Base-by-base conservation (phyloP, 2,329 filamentous ascomycete genomes). In the Elsinoe necatrix region DNA sequence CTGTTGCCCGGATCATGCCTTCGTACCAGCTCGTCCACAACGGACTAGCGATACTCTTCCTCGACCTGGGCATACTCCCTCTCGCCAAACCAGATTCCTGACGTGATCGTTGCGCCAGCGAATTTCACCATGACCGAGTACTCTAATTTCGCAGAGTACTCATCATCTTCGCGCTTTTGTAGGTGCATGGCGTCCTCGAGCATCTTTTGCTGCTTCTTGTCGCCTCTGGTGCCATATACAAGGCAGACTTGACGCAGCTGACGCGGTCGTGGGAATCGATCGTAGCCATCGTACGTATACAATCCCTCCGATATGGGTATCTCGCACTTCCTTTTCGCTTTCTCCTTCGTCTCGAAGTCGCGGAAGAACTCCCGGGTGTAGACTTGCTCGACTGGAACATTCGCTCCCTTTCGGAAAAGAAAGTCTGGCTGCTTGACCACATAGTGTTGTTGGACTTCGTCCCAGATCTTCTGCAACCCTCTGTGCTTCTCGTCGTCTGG, bases 401-500 rank as follows among this genome's bases (percentile, higher is more conserved):
- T 20, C 2, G 20, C 18, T 18, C 41, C 41, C 18, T 45, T 45
- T 14, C 41, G 41, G 7, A 45, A 45, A 5, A 45, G 9, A 9
- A 21, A 45, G 20, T 45, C 41, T 12, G 41, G 41, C 1, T 23
- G 20, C 18, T 23, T 45, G 20, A 25, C 41, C 8, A 9, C 11
- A n/a, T 45, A 25, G 41, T 20, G 18, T 7, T 25, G 18, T 4
- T 45, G 11, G 9, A 23, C 18, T n/a, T 18, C 2, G 7, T 55
- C 29, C 3, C 50, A 45, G 68, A 90, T 87, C 41, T 77, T 80
- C 4, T 87, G 80, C 2, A 80, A 80, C 68, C 92, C 87, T 66
- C 84, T 86, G 50, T 80, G 77, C 65, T 87, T 85, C 62, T 91
- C 86, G 67, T 87, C 91, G 2, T 16, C 1, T 1, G 7, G 1